Evolutionary conservation across 2,329 filamentous ascomycete genomes (phyloP).

Genomic region (Delphinella strobiligena): DNA sequence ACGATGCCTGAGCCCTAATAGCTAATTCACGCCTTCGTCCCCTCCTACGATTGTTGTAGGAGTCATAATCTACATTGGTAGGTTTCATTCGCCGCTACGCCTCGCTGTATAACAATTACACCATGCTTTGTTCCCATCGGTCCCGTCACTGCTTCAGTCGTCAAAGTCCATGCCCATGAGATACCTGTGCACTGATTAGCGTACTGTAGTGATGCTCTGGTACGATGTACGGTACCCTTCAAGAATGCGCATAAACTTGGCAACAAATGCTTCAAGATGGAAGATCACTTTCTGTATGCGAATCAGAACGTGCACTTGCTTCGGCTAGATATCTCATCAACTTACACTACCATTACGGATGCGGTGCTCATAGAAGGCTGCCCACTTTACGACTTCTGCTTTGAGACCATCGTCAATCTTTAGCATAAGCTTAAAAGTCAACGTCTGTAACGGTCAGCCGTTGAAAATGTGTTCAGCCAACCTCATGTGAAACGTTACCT

Average conservation of each 20-base stretch:
- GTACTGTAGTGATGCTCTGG: background rate
- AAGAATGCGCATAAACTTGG: constrained; percentile 93
- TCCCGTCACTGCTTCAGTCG: too few species aligned
- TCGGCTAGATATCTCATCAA: constrained; percentile 4
- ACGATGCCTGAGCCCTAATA: too few species aligned
- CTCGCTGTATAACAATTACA: constrained; percentile 15
- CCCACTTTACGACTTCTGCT: constrained; percentile 87
- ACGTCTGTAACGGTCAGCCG: constrained; percentile 38
- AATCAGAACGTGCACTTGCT: background rate
- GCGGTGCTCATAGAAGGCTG: constrained; percentile 92
- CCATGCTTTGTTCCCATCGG: too few species aligned
- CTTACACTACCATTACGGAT: constrained; percentile 66
- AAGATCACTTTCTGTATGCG: constrained; percentile 72
- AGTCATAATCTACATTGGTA: too few species aligned
- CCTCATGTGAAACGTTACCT: constrained; percentile 32
- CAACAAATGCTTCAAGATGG: constrained; percentile 94
- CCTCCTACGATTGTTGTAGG: too few species aligned
- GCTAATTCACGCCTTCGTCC: too few species aligned
- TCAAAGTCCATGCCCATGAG: constrained; percentile 68
- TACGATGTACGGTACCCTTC: constrained; percentile 58
- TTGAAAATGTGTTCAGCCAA: background rate
- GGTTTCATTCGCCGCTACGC: constrained; percentile 4
- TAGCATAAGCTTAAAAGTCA: constrained; percentile 84
- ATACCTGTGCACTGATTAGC: background rate
- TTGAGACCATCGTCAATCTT: constrained; percentile 84